Evolutionary conservation across 495 filamentous ascomycete species (phyloP), one percentile per base, ranked within the genome.

Genomic region (Monascus purpureus): DNA sequence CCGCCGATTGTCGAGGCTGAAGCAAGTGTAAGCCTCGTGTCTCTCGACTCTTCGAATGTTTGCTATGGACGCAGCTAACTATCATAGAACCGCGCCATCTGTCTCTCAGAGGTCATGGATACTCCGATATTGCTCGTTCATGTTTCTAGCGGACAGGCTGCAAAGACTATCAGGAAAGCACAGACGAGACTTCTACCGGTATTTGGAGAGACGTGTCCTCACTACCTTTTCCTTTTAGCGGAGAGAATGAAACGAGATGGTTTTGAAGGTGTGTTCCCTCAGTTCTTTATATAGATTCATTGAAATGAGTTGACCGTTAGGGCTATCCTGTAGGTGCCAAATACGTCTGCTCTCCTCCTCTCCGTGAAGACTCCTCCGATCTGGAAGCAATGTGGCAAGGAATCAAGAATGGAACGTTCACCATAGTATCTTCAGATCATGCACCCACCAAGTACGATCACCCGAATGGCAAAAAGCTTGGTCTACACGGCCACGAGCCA

Each of bases 171-270:
- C 41, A 57, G 67, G 13, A 37, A 51, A 8, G 73, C 73, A 2
- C 72, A 78, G 39, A 70, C 63, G 1, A 41, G 49, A 24, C 57
- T 67, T 0, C 56, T 74, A 13, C 72, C 72, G 1, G 55, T 78
- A 3, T 67, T 72, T 42, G 73, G 67, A 9, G 73, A 78, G 49
- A 78, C 72, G 8, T 77, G 72, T 42, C 73, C 73, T 6, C 72
- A 78, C 35, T 78, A 78, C 41, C 53, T 77, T 9, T 71, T 72
- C 39, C 56, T 78, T 2, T 69, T 64, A 2, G 55, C 63, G 4
- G 63, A 68, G 25, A 57, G 59, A 34, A 46, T 74, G 15, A 56
- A 62, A 31, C 49, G 52, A 13, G 61, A 61, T 3, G 65, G 57
- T 2, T 73, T 73, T 43, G 54, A 63, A 23, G 72, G 64, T n/a